Percentiles rank a stretch among this genome's conserved stretches.
These are phyloP conservation scores for Silene noctiflora DNA, from an alignment of 179 eudicot species.

Conservation along the genomic window DNA sequence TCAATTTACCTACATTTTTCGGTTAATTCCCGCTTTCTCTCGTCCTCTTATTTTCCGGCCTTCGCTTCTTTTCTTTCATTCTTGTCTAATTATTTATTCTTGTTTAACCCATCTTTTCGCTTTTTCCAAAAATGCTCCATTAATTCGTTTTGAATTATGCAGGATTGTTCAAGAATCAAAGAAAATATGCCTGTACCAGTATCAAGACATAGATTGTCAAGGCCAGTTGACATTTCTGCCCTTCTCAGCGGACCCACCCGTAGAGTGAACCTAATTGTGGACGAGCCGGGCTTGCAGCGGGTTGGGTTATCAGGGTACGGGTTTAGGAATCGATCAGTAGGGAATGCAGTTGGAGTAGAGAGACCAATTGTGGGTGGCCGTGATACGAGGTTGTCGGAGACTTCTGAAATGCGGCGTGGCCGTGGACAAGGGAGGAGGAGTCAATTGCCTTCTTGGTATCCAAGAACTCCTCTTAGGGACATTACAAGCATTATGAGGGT, in stretches of 20 bases:
- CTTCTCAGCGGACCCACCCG: constrained; percentile 30
- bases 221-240: constrained; percentile 42
- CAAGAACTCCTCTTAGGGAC: constrained; percentile 71
- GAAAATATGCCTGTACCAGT: constrained; percentile 41
- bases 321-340: constrained; percentile 3
- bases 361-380: constrained; percentile 9
- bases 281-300: constrained; percentile 33
- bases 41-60: no score
- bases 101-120: no score
- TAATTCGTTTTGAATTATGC: neutral
- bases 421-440: constrained; percentile 34
- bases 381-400: constrained; percentile 28
- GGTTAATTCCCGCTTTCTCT: no score
- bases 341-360: constrained; percentile 13
- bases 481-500: constrained; percentile 68
- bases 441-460: constrained; percentile 73
- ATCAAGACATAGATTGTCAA: constrained; percentile 52
- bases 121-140: neutral
- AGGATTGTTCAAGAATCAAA: constrained; percentile 1
- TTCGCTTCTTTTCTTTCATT: no score
- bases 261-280: constrained; percentile 31
- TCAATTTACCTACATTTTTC: no score
- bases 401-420: constrained; percentile 16
- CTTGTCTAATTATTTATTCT: no score
- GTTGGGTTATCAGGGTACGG: constrained; percentile 19